phyloP scores from a whole-genome alignment of 305 asterid genomes.

The Andrographis paniculata region DNA sequence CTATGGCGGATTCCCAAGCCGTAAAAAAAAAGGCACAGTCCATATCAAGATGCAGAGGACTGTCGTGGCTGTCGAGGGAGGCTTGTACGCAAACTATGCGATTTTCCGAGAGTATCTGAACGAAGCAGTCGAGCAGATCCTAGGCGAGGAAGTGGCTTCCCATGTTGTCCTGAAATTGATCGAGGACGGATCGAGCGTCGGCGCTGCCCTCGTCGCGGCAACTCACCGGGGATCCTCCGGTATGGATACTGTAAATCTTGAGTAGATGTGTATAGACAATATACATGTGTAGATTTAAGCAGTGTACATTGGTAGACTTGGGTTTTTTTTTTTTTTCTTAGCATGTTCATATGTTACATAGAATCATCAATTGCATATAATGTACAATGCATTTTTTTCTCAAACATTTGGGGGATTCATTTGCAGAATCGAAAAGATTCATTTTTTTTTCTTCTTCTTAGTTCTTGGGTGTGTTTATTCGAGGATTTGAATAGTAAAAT shows the following conservation, averaged over 20 bases:
- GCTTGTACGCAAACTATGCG: conserved; percentile 55
- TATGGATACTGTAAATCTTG: conserved; percentile 25
- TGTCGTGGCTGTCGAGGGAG: conserved; percentile 81
- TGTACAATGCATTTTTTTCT: no score
- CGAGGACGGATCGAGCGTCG: conserved; percentile 81
- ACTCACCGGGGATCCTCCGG: conserved; percentile 34
- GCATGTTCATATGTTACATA: no score
- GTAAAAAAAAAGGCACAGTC: conserved; percentile 32
- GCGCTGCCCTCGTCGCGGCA: conserved; percentile 89
- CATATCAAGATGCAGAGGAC: conserved; percentile 46
- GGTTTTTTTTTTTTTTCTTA: no score
- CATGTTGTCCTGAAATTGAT: conserved; percentile 43
- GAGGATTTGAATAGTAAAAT: no score
- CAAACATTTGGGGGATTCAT: no score
- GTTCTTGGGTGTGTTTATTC: no score
- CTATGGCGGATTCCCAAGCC: conserved; percentile 28
- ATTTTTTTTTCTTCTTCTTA: no score
- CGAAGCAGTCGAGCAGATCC: conserved; percentile 58
- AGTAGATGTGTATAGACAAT: conserved; percentile 20
- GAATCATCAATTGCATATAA: no score
- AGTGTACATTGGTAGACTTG: no score
- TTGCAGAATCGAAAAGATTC: no score
- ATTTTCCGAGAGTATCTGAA: conserved; percentile 65
- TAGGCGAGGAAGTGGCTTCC: conserved; percentile 63
- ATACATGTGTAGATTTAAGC: no score